Base-by-base conservation (phyloP, 257 asterid genomes). In the Fraxinus anomala region DNA sequence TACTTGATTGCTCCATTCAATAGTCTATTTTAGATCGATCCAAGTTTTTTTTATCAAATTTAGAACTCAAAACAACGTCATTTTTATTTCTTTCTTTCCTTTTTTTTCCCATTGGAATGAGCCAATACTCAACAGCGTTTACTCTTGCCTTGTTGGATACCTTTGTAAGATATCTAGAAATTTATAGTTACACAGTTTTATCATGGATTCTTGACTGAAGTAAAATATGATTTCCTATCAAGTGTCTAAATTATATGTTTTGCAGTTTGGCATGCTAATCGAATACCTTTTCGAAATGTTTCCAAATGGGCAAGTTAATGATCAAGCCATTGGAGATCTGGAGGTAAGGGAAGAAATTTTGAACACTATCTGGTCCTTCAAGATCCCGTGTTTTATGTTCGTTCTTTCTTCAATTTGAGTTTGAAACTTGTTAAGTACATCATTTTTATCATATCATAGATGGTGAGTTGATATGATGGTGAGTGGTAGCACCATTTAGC, bases 251-350 rank as follows among this genome's bases (percentile, higher is more conserved):
- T n/a, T 82, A 63, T 21, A 66, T 82, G 51, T 66, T 63, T 81
- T 86, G 85, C 94, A 95, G 99, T 95, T 95, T 66, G 98, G 98
- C n/a, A 95, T 93, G 99, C 85, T 95, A 39, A 95, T 95, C 12
- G 98, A 93, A 74, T 86, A 76, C 81, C 90, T 93, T 13, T 95
- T 89, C 73, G 99, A 95, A 73, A 83, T 80, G 79, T 81, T 83
- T 77, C 97, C 96, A 2, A 74, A 81, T 39, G 91, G 93, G 83
- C 92, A 93, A 86, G 90, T 81, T 83, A 81, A 79, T 79, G 87
- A 85, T 83, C 98, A 92, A 87, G 97, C 93, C 82, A 91, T 95
- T 61, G 94, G 95, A 73, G 97, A 93, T 88, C 80, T 95, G 63
- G 93, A 93, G 97, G 99, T 91, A 78, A 90, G 89, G 56, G 44